A percentile compares a stretch with the other conserved stretches of the same genome.
These are phyloP conservation scores for Helotiales sp. DNA, from an alignment of 2,329 filamentous ascomycete species.

Conservation along the genomic window DNA sequence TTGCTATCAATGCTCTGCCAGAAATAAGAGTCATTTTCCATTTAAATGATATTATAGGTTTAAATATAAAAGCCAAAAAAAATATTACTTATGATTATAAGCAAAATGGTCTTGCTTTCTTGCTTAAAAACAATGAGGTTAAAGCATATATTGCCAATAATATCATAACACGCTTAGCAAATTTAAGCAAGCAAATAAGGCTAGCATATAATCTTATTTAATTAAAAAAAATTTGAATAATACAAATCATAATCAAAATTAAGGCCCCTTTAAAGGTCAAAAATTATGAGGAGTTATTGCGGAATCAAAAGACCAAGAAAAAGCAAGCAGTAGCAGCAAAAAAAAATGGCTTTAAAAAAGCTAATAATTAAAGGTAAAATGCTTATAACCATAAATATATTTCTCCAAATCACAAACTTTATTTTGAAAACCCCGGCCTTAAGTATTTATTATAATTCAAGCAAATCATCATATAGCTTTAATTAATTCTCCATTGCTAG, in stretches of 20 bases:
- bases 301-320: background rate
- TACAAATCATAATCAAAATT: background rate
- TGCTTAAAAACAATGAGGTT: constrained; percentile 68
- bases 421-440: too few relatives aligned
- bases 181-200: constrained; percentile 28
- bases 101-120: constrained; percentile 60
- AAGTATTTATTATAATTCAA: too few relatives aligned
- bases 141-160: constrained; percentile 40
- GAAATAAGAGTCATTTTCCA: constrained; percentile 81
- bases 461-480: too few relatives aligned
- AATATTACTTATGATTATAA: constrained; percentile 53
- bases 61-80: constrained; percentile 76
- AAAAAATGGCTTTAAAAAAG: background rate
- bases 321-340: background rate
- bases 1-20: constrained; percentile 72
- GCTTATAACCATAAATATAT: too few relatives aligned
- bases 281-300: background rate
- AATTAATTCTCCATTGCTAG: too few relatives aligned
- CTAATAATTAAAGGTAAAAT: too few relatives aligned
- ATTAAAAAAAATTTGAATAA: background rate
- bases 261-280: background rate
- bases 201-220: background rate
- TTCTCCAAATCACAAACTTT: too few relatives aligned
- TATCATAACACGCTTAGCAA: constrained; percentile 23
- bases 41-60: constrained; percentile 77